phyloP scores from a whole-genome alignment of 306 rosid species.

The Quercus parvula region DNA sequence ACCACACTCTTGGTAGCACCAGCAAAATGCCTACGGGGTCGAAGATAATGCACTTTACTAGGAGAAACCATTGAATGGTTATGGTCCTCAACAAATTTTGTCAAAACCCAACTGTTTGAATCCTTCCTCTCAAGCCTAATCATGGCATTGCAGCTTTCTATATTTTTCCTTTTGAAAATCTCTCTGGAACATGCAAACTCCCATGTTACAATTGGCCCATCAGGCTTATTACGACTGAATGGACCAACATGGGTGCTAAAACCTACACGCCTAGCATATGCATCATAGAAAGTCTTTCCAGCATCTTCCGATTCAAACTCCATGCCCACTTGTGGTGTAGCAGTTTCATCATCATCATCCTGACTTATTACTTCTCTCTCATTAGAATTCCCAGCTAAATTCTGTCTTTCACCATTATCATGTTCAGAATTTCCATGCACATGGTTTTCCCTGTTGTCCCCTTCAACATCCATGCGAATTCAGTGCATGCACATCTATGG shows the following conservation, averaged over 20 bases:
- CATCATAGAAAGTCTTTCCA: slow-evolving; percentile 58
- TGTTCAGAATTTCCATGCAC: slow-evolving; percentile 30
- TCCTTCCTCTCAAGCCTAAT: slow-evolving; percentile 64
- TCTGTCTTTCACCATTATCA: slow-evolving; percentile 25
- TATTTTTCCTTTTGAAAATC: slow-evolving; percentile 59
- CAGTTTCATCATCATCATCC: slow-evolving; percentile 32
- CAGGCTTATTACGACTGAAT: slow-evolving; percentile 61
- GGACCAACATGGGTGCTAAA: slow-evolving; percentile 68
- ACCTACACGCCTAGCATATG: slow-evolving; percentile 56
- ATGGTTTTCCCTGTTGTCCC: slow-evolving; percentile 31
- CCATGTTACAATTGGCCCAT: slow-evolving; percentile 76
- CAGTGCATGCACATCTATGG: neutral
- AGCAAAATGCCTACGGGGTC: slow-evolving; percentile 63
- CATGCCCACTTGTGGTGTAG: slow-evolving; percentile 66
- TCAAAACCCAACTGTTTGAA: slow-evolving; percentile 46
- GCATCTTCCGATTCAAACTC: slow-evolving; percentile 64
- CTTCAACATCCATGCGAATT: slow-evolving; percentile 47
- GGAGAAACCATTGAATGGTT: slow-evolving; percentile 59
- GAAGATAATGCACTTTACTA: slow-evolving; percentile 52
- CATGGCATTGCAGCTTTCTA: slow-evolving; percentile 77
- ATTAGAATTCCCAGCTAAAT: slow-evolving; percentile 19
- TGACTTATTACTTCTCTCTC: slow-evolving; percentile 37
- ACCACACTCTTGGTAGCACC: slow-evolving; percentile 55
- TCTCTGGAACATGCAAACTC: slow-evolving; percentile 72
- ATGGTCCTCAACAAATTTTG: slow-evolving; percentile 78